Evolutionary conservation across 805 yeast species (phyloP), one percentile per base, ranked within the genome.

Genomic region (Wickerhamomyces tratensis): DNA sequence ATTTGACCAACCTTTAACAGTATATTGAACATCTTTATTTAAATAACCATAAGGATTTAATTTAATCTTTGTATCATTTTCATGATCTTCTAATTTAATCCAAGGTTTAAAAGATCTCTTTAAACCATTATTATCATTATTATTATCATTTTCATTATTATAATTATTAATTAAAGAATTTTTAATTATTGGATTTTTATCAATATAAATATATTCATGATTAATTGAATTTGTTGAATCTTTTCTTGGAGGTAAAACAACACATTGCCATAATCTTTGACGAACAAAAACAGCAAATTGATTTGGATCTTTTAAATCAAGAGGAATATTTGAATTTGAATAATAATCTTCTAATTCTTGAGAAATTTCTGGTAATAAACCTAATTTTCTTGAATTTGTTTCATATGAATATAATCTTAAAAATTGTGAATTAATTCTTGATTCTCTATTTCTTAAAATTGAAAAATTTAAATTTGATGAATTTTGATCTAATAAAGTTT

Each of bases 181-280:
- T 31, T 31, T 12, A 7, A 31, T 31, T 11, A 31, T 8, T 11
- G 25, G 31, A 13, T 25, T 30, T 10, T 45, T 41, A 6, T 40
- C 45, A 10, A 40, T 41, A 27, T 48, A 52, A 12, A 49, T 51
- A 30, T 62, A 62, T 11, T 59, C 52, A 36, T 53, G 55, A 9
- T 60, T 41, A 45, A 31, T 12, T 12, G 34, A 31, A 20, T 66
- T 67, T 9, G 53, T 45, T 1, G 50, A 45, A 48, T 77, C 84
- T 2, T 47, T 44, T 37, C 82, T 61, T 25, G 82, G 80, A 5
- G 72, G 69, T 31, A 78, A 53, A 6, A 77, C 64, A 13, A 77
- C 78, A 40, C 64, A 66, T 34, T 65, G 63, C 80, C 80, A 76
- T 38, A 77, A 56, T 51, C 74, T 70, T 38, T 74, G 76, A 42